phyloP scores from a whole-genome alignment of 345 rosid species.

The Camelina hispida region DNA sequence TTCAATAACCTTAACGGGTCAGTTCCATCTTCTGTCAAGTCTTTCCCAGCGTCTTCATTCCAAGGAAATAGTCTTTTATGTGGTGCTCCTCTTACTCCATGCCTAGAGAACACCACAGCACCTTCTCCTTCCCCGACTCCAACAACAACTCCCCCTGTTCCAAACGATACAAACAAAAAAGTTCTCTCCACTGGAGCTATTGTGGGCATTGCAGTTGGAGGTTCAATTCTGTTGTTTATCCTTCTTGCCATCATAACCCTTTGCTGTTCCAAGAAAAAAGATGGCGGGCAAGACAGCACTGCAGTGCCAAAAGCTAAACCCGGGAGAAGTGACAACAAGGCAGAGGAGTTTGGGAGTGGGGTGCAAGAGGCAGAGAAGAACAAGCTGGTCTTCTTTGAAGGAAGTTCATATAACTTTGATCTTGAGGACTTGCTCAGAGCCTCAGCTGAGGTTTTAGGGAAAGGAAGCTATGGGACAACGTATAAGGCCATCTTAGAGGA shows the following conservation, averaged over 20 bases:
- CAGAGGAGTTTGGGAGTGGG: conserved; percentile 92
- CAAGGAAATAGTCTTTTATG: conserved; percentile 71
- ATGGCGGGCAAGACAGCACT: conserved; percentile 38
- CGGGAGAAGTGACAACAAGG: conserved; percentile 61
- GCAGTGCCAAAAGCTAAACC: conserved; percentile 58
- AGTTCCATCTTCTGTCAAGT: conserved; percentile 65
- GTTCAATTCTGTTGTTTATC: conserved; percentile 54
- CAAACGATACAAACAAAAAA: conserved; percentile 45
- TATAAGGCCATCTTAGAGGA: conserved; percentile 94
- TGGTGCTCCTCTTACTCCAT: conserved; percentile 67
- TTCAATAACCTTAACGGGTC: conserved; percentile 77
- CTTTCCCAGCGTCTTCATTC: conserved; percentile 73
- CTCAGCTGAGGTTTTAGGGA: conserved; percentile 95
- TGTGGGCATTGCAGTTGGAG: conserved; percentile 70
- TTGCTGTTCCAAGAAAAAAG: conserved; percentile 64
- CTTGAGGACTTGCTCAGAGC: conserved; percentile 93
- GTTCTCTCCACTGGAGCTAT: conserved; percentile 60
- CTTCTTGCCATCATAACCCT: conserved; percentile 53
- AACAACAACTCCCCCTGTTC: conserved; percentile 35
- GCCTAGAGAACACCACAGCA: conserved; percentile 52
- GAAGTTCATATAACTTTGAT: conserved; percentile 75
- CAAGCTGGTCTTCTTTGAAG: conserved; percentile 93
- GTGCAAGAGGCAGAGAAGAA: conserved; percentile 95
- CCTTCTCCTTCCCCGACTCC: conserved; percentile 63
- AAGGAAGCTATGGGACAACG: conserved; percentile 92